phyloP scores from a whole-genome alignment of 1,284 basidiomycete genomes.

The Malassezia psittaci region DNA sequence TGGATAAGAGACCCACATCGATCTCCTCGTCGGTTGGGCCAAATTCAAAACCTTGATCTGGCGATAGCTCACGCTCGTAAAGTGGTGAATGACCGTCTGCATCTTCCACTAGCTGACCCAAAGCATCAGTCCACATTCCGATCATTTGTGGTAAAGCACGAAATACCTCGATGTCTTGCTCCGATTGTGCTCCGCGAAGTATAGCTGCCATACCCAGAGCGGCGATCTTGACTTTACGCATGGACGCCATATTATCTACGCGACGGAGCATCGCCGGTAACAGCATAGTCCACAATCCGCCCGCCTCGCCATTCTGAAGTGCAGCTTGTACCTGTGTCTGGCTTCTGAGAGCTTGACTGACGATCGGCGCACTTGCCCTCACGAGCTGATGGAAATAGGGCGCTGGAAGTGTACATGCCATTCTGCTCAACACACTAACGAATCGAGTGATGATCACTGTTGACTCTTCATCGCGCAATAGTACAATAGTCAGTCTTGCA shows the following conservation, averaged over 20 bases:
- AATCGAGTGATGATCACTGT: constrained; percentile 30
- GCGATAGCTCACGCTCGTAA: constrained; percentile 9
- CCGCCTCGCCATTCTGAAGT: not conserved
- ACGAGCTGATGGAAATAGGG: constrained; percentile 29
- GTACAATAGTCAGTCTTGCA: constrained; percentile 24
- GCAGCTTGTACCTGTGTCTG: not conserved
- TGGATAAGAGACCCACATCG: constrained; percentile 18
- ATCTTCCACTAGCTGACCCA: constrained; percentile 33
- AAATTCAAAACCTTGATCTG: not conserved
- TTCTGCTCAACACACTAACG: constrained; percentile 30
- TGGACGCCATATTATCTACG: constrained; percentile 38
- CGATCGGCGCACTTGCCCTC: constrained; percentile 14
- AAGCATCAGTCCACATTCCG: constrained; percentile 36
- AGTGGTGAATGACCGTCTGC: not conserved
- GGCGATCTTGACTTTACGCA: constrained; percentile 29
- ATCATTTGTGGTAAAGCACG: constrained; percentile 26
- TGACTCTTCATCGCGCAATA: constrained; percentile 33
- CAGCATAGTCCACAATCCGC: constrained; percentile 17
- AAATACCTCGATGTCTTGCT: constrained; percentile 15
- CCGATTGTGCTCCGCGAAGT: constrained; percentile 9
- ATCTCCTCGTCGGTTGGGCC: constrained; percentile 5
- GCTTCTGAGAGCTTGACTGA: constrained; percentile 7
- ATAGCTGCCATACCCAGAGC: constrained; percentile 30
- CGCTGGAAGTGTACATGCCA: constrained; percentile 23
- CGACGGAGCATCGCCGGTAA: constrained; percentile 21